These are phyloP conservation scores for Omphalea diandra DNA, from an alignment of 441 rosid genomes.

Conservation along the genomic window DNA sequence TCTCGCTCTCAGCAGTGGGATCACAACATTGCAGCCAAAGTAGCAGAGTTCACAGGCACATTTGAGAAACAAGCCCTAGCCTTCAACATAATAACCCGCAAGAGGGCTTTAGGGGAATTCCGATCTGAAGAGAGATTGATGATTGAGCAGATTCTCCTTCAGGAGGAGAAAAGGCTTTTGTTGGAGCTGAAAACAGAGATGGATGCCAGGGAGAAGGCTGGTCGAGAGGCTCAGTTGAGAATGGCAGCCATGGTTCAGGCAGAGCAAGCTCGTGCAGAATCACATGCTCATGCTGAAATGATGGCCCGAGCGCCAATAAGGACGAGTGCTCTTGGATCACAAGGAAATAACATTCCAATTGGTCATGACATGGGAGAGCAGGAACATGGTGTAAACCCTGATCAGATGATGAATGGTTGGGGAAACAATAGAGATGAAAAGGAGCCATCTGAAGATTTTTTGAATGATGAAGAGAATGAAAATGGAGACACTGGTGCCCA, in stretches of 20 bases:
- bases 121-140: constrained; percentile 81
- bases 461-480: constrained; percentile 87
- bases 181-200: constrained; percentile 59
- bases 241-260: constrained; percentile 81
- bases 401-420: constrained; percentile 91
- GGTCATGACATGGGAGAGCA: constrained; percentile 73
- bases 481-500: constrained; percentile 67
- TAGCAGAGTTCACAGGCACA: constrained; percentile 75
- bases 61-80: constrained; percentile 86
- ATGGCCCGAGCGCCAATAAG: constrained; percentile 72
- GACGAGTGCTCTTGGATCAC: constrained; percentile 59
- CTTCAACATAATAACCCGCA: constrained; percentile 69
- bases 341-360: constrained; percentile 44
- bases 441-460: constrained; percentile 89
- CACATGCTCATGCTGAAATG: constrained; percentile 73
- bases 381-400: constrained; percentile 54
- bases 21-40: constrained; percentile 81
- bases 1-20: constrained; percentile 93
- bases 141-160: constrained; percentile 72
- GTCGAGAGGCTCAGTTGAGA: constrained; percentile 71
- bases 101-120: constrained; percentile 65
- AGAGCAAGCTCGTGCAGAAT: constrained; percentile 68
- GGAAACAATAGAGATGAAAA: constrained; percentile 77
- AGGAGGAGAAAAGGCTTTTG: constrained; percentile 65
- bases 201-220: constrained; percentile 80